Conservation (phyloP, 805 yeast genomes). For the Myxozyma kluyveri region DNA sequence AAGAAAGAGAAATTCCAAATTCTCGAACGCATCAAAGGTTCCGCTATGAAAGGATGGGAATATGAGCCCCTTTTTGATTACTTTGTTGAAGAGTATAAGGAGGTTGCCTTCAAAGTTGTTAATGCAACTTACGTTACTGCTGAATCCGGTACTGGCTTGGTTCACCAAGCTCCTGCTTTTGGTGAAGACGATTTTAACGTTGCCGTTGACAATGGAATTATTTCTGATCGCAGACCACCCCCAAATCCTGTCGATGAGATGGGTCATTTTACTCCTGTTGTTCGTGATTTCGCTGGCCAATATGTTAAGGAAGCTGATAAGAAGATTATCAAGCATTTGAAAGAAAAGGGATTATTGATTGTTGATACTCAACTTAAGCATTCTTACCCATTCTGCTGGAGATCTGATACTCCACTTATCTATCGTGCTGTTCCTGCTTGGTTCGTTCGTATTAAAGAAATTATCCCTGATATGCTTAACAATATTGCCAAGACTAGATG, state of each 20-base stretch:
- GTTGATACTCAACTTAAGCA: slow-evolving; percentile 82
- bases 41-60: slow-evolving; percentile 70
- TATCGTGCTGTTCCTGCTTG: slow-evolving; percentile 98
- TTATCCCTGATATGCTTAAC: slow-evolving; percentile 83
- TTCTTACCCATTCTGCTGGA: slow-evolving; percentile 99
- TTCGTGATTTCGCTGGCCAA: slow-evolving; percentile 69
- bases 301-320: slow-evolving; percentile 97
- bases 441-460: slow-evolving; percentile 88
- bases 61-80: slow-evolving; percentile 83
- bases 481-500: slow-evolving; percentile 85
- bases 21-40: slow-evolving; percentile 76
- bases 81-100: slow-evolving; percentile 72
- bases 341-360: slow-evolving; percentile 71
- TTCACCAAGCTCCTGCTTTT: slow-evolving; percentile 96
- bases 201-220: slow-evolving; percentile 71
- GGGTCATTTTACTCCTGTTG: slow-evolving; percentile 78
- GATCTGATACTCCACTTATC: slow-evolving; percentile 96
- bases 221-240: slow-evolving; percentile 63
- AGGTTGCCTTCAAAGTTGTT: slow-evolving; percentile 77
- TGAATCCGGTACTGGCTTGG: slow-evolving; percentile 99
- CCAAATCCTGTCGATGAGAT: slow-evolving; percentile 95
- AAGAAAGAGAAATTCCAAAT: slow-evolving; percentile 80
- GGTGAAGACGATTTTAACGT: slow-evolving; percentile 98
- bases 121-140: slow-evolving; percentile 79
- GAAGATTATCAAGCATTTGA: slow-evolving; percentile 77